These are phyloP conservation scores for Fraxinus baroniana DNA, from an alignment of 305 asterid species.

Conservation along the genomic window DNA sequence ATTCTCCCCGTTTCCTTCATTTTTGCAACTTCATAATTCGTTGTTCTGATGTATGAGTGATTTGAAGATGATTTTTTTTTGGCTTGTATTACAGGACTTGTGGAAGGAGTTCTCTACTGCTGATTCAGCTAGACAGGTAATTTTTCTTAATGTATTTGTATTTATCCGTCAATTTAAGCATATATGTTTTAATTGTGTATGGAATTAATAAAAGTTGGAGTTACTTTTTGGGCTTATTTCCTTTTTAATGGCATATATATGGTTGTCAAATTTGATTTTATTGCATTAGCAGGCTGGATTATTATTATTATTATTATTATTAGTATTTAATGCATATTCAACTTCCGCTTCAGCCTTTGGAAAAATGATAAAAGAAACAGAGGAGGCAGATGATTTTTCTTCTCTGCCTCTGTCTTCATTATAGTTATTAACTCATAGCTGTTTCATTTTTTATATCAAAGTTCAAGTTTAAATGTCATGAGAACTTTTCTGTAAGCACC, in stretches of 20 bases:
- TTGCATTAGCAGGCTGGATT: too few relatives aligned
- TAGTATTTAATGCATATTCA: too few relatives aligned
- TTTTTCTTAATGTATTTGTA: background rate
- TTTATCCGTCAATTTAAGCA: background rate
- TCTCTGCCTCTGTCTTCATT: background rate
- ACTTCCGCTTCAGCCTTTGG: background rate
- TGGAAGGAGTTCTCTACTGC: constrained; percentile 68
- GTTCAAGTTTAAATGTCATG: background rate
- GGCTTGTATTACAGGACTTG: constrained; percentile 51
- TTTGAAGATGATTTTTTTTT: background rate
- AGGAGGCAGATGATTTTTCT: background rate
- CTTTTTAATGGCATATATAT: background rate
- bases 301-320: too few relatives aligned
- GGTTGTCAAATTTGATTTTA: background rate
- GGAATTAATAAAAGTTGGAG: background rate
- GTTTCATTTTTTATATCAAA: too few relatives aligned
- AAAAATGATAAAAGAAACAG: background rate
- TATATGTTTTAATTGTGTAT: background rate
- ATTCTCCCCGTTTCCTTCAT: background rate
- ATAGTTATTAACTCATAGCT: background rate
- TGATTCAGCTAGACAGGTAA: constrained; percentile 79
- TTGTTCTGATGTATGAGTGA: background rate
- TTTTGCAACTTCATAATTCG: background rate
- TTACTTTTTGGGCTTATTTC: background rate
- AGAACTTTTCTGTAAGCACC: background rate